Evolutionary conservation across 345 rosid genomes (phyloP), one percentile per base, ranked within the genome.

Genomic region (Eutrema heterophyllum): DNA sequence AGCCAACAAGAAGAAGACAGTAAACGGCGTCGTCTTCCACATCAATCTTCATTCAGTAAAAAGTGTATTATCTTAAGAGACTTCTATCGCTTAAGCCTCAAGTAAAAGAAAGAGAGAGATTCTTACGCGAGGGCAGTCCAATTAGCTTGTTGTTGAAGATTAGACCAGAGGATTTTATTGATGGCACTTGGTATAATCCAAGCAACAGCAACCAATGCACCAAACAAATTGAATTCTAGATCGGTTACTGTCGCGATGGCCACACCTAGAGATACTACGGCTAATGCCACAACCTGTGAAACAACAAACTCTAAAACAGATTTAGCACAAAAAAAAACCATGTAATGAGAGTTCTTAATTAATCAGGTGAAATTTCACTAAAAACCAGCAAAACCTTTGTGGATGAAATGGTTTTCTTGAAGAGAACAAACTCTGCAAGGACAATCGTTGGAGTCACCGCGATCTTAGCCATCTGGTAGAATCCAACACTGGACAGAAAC

Each of bases 1-100:
- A 16, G 96, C 92, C 60, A 92, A 52, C 49, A 95, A 78, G 85
- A 95, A 92, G 60, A 92, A 84, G 43, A 95, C 56, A 1, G 99
- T 95, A 63, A 87, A 77, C 0, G 98, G 99, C 2, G 98, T 95
- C 5, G 99, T 92, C 87, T 86, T 95, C 99, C 98, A 95, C 99
- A 95, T 95, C 83, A 95, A 77, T 75, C 99, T 95, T 68, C 82
- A 35, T 36, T 60, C 27, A 50, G 16, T 15, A 24, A 59, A 72
- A 55, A 44, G 5, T 36, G 13, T 15, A 52, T 11, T 43, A 33
- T 55, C 18, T 36, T 18, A 45, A 62, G 29, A 36, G 44, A 53
- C 14, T 26, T 49, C 3, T 45, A n/a, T 65, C 58, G 11, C 58
- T 70, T 70, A 56, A 50, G 46, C 64, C 44, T 10, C 67, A 71